Base-by-base conservation (phyloP, 176 grass and related monocot genomes). In the Rhynchospora tenuis region DNA sequence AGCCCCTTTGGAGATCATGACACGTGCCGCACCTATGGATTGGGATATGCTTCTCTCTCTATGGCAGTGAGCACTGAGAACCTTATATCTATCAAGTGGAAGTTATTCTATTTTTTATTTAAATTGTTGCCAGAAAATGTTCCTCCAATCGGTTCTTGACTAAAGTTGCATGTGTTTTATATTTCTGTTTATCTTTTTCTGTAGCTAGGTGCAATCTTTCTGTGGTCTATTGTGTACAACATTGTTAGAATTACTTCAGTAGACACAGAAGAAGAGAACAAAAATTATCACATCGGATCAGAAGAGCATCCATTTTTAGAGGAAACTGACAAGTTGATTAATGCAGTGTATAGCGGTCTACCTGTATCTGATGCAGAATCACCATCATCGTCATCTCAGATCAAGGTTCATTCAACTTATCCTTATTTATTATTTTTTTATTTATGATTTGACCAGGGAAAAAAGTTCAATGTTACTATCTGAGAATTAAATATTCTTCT, bases 11-110 rank as follows among this genome's bases (percentile, higher is more conserved):
- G 96, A 76, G 85, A 62, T 43, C 83, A 91, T 58, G 87, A 87
- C 65, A 83, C 78, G 67, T 98, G 96, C 46, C 79, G 79, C 52
- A 87, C 84, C 9, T 88, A 91, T 64, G 91, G 93, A 61, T 64
- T 98, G 24, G 89, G 86, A 10, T 95, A 98, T 82, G 88, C 86
- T 15, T 98, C 96, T 7, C 91, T 98, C 44, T 98, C 96, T 9
- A 64, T 91, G 88, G 89, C 96, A 61, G 92, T 98, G 86, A 87
- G 92, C 74, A 12, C 57, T 51, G 24, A 72, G 45, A 13, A 75
- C 22, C 51, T 45, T 48, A 73, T 24, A 48, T 26, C 16, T 14
- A 52, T 22, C 11, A 52, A 74, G n/a, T 74, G 45, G 52, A 74
- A 26, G 20, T 51, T 74, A 2, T 52, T 51, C 46, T 3, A 55